Evolutionary conservation across 495 filamentous ascomycete genomes (phyloP).

Genomic region (Parachaetomium inaequale): DNA sequence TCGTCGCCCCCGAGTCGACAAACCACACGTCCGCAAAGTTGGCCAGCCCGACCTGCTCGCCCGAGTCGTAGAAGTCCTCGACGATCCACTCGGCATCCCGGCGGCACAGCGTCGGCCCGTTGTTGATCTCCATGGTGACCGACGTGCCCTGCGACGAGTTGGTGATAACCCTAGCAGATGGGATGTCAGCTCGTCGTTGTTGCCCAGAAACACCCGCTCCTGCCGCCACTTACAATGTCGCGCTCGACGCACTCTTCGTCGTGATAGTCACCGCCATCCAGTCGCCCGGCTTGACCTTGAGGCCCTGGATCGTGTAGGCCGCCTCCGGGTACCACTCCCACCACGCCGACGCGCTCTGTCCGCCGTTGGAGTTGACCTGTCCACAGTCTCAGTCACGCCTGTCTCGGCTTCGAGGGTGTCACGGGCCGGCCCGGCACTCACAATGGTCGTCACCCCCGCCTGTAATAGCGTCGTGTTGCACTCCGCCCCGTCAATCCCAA

Average conservation of each 20-base stretch:
- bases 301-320: slow-evolving; percentile 46
- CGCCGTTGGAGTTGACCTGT: slow-evolving; percentile 31
- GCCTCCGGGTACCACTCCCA: slow-evolving; percentile 62
- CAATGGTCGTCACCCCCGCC: slow-evolving; percentile 32
- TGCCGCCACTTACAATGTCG: slow-evolving; percentile 35
- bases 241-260: slow-evolving; percentile 41
- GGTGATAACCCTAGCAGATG: slow-evolving; percentile 36
- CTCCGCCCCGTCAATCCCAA: slow-evolving; percentile 34
- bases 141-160: slow-evolving; percentile 49
- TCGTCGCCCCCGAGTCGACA: slow-evolving; percentile 27
- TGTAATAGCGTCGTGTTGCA: slow-evolving; percentile 29
- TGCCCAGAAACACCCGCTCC: background rate
- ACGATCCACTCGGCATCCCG: slow-evolving; percentile 41
- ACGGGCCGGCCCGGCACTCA: slow-evolving; percentile 3
- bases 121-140: slow-evolving; percentile 44
- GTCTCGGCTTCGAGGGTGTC: background rate
- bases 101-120: slow-evolving; percentile 30
- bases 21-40: slow-evolving; percentile 39
- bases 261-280: slow-evolving; percentile 51
- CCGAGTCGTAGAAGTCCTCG: slow-evolving; percentile 34
- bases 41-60: slow-evolving; percentile 32
- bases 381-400: background rate
- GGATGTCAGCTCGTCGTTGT: background rate
- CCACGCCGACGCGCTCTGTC: slow-evolving; percentile 46
- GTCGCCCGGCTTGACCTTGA: slow-evolving; percentile 53